Evolutionary conservation across 116 monocot genomes (phyloP).

Genomic region (Zostera marina): DNA sequence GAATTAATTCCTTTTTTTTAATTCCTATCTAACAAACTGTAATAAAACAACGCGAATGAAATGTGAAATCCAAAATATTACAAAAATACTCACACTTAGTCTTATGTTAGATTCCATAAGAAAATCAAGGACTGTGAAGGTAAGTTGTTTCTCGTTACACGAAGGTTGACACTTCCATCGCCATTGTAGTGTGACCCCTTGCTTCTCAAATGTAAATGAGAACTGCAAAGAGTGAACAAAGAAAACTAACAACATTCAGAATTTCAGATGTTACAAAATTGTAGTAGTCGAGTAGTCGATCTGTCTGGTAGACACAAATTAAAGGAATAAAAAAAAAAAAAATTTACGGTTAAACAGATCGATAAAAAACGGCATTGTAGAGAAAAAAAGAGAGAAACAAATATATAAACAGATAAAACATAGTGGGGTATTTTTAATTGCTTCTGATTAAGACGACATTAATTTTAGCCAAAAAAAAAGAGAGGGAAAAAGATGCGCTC

Average conservation of each 20-base stretch:
- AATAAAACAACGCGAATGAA: neutral
- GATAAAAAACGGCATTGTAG: too few relatives aligned
- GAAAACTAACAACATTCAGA: too few relatives aligned
- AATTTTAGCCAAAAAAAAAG: neutral
- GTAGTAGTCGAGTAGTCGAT: too few relatives aligned
- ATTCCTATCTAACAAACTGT: neutral
- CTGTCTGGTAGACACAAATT: too few relatives aligned
- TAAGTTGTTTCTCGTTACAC: constrained; percentile 48
- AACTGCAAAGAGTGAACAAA: constrained; percentile 26
- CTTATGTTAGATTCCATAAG: constrained; percentile 84
- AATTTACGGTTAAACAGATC: too few relatives aligned
- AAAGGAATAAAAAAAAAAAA: too few relatives aligned
- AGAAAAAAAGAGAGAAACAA: too few relatives aligned
- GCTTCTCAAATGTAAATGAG: constrained; percentile 86
- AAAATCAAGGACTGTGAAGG: constrained; percentile 63
- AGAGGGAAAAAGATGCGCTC: constrained; percentile 3
- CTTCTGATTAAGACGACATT: too few relatives aligned
- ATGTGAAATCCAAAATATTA: neutral
- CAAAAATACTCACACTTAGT: constrained; percentile 54
- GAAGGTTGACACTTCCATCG: constrained; percentile 85
- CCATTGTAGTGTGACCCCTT: constrained; percentile 81
- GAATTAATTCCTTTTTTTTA: neutral
- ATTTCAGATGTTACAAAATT: too few relatives aligned
- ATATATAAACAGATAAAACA: too few relatives aligned
- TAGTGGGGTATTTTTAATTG: too few relatives aligned